Percentiles rank a stretch among this genome's conserved stretches.
phyloP scores from a whole-genome alignment of 2,329 filamentous ascomycete species.

The Ceratocystis harringtonii region DNA sequence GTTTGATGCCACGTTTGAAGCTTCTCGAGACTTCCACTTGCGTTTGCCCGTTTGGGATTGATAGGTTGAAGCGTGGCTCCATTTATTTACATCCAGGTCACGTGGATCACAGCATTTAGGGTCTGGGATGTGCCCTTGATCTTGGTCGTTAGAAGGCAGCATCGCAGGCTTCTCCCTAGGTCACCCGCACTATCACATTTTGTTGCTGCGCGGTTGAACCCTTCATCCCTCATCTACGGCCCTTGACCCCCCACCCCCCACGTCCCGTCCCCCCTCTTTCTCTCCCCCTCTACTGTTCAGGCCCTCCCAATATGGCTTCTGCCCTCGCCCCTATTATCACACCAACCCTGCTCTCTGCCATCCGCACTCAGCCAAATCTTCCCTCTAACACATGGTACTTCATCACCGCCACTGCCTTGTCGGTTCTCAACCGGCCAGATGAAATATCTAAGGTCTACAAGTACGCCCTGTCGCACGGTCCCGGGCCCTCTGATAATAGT shows the following conservation, averaged over 20 bases:
- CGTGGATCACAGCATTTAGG: not conserved
- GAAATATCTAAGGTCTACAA: conserved; percentile 32
- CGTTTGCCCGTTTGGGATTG: conserved; percentile 11
- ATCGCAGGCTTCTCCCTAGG: no score
- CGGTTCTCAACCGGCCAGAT: conserved; percentile 34
- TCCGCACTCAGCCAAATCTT: conserved; percentile 29
- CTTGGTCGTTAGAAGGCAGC: not conserved
- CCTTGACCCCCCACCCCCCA: not conserved
- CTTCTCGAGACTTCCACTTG: conserved; percentile 16
- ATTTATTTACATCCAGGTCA: not conserved
- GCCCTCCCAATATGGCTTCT: not conserved
- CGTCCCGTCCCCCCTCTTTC: not conserved
- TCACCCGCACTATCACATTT: no score
- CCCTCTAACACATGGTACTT: conserved; percentile 36
- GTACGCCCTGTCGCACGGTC: conserved; percentile 27
- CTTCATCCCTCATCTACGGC: no score
- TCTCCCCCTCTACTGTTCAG: not conserved
- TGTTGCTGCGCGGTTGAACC: no score
- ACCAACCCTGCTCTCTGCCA: conserved; percentile 28
- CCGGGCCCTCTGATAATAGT: conserved; percentile 19
- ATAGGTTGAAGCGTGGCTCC: conserved; percentile 1
- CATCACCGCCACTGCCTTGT: conserved; percentile 31
- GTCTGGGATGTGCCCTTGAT: not conserved
- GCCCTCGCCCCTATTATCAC: conserved; percentile 22
- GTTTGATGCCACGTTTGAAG: conserved; percentile 21